Evolutionary conservation across 2,329 filamentous ascomycete species (phyloP).

Genomic region (Phaeosphaeria sp.): DNA sequence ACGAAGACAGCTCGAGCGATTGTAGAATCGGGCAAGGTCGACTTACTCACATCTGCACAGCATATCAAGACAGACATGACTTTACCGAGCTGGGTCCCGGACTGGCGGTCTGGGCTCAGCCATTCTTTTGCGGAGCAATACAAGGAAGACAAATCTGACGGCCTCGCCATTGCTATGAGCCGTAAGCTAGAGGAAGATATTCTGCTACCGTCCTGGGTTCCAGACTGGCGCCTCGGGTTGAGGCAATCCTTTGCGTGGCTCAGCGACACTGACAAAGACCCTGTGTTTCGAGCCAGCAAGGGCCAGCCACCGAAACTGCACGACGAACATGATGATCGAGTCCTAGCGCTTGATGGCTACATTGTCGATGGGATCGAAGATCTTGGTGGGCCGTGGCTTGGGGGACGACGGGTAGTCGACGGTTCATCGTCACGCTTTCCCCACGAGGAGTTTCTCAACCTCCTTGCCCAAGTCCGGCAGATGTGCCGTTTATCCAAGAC

Average conservation of each 20-base stretch:
- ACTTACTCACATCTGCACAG: constrained; percentile 1
- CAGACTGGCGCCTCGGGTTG: neutral
- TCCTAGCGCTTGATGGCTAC: neutral
- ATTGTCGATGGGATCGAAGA: constrained; percentile 1
- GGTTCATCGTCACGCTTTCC: neutral
- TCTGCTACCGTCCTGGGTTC: neutral
- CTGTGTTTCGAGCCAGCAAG: neutral
- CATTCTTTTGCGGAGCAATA: neutral
- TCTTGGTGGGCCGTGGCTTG: neutral
- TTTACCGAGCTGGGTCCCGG: neutral
- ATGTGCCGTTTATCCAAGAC: constrained; percentile 1
- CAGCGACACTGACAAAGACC: neutral
- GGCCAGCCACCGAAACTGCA: neutral
- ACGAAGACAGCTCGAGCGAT: neutral
- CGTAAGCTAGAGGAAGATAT: neutral
- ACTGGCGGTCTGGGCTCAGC: neutral
- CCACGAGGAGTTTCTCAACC: neutral
- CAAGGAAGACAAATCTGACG: neutral
- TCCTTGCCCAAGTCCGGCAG: neutral
- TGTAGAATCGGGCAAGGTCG: neutral
- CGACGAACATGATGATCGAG: neutral
- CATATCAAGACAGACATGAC: constrained; percentile 2
- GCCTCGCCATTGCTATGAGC: neutral
- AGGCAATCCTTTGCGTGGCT: neutral
- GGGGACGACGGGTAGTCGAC: neutral